A percentile compares a stretch with the other conserved stretches of the same genome.
These are phyloP conservation scores for Persicaria maculosa DNA, from an alignment of 148 eudicot genomes.

Conservation along the genomic window DNA sequence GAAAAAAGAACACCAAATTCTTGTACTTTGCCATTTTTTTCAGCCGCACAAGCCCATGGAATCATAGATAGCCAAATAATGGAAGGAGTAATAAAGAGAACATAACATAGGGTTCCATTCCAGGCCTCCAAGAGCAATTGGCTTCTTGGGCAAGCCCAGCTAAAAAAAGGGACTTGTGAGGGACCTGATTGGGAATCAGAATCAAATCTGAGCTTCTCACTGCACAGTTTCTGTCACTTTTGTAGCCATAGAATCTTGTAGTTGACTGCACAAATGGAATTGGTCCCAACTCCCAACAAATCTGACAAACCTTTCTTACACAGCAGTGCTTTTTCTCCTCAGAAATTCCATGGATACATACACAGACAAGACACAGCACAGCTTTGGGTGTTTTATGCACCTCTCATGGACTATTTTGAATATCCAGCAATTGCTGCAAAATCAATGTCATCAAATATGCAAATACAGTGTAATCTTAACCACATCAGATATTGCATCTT, in stretches of 20 bases:
- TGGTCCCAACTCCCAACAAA: background rate
- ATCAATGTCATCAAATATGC: too few species aligned
- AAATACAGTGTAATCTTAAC: background rate
- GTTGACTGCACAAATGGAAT: background rate
- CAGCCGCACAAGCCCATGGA: background rate
- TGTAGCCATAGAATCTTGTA: background rate
- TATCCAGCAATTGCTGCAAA: background rate
- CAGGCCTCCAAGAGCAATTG: background rate
- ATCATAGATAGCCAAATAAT: background rate
- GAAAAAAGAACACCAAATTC: background rate
- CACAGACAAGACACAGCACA: background rate
- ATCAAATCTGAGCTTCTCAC: conserved; percentile 5
- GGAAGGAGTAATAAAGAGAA: background rate
- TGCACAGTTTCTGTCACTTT: background rate
- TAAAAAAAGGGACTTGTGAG: background rate
- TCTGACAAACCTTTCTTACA: background rate
- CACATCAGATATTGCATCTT: background rate
- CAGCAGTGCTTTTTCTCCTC: background rate
- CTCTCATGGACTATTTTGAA: background rate
- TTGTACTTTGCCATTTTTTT: background rate
- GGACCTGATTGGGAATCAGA: background rate
- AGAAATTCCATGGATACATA: background rate
- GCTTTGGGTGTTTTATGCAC: background rate
- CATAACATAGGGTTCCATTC: background rate
- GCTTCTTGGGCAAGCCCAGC: background rate